A percentile compares a stretch with the other conserved stretches of the same genome.
Conservation (phyloP, 495 filamentous ascomycete genomes). For the Penicillium longicatenatum region DNA sequence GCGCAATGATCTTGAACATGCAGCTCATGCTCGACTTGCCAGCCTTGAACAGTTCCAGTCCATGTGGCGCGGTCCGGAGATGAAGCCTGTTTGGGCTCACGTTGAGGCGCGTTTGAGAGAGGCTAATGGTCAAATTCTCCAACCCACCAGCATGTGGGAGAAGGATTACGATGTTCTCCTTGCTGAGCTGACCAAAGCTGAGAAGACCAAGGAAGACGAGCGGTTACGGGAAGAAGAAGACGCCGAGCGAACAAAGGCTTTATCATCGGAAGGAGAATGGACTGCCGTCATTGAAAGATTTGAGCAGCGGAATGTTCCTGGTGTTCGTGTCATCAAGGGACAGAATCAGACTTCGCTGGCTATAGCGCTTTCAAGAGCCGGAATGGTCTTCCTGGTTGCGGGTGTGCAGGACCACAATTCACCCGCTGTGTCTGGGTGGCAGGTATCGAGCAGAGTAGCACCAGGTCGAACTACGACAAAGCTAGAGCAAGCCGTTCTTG, state of each 20-base stretch:
- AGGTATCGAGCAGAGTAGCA: conserved; percentile 28
- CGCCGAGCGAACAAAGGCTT: conserved; percentile 29
- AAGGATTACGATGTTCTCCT: conserved; percentile 42
- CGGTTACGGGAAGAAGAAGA: conserved; percentile 29
- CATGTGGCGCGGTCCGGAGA: conserved; percentile 39
- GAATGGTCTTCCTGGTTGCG: conserved; percentile 37
- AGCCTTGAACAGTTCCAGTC: conserved; percentile 36
- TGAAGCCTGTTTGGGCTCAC: conserved; percentile 40
- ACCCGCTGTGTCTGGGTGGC: conserved; percentile 34
- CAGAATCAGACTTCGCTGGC: conserved; percentile 28
- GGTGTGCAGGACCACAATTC: conserved; percentile 20
- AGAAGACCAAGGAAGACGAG: conserved; percentile 31
- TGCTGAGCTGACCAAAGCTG: conserved; percentile 31
- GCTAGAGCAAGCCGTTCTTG: conserved; percentile 35
- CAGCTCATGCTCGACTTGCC: conserved; percentile 29
- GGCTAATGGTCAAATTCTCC: conserved; percentile 38
- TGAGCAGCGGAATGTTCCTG: conserved; percentile 26
- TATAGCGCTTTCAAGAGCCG: conserved; percentile 36
- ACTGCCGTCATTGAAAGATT: conserved; percentile 35
- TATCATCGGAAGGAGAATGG: conserved; percentile 38
- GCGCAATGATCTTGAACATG: conserved; percentile 27
- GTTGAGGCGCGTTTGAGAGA: conserved; percentile 39
- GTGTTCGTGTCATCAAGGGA: conserved; percentile 30
- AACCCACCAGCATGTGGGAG: conserved; percentile 44
- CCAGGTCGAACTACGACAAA: conserved; percentile 29